These are phyloP conservation scores for Eimeria tenella DNA, from an alignment of 169 alveolate genomes.

Conservation along the genomic window DNA sequence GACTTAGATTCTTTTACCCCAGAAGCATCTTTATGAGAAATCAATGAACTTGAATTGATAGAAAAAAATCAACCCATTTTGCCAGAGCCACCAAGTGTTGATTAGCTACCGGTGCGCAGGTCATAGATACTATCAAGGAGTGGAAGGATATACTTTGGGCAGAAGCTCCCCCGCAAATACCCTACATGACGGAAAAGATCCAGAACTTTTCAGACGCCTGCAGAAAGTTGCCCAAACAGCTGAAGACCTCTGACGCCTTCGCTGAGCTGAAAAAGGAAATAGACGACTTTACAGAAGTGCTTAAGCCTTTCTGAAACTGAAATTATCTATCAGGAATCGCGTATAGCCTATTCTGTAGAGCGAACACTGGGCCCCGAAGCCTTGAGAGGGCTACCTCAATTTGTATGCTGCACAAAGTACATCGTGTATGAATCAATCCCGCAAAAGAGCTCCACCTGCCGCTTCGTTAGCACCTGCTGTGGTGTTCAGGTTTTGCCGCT, in stretches of 20 bases:
- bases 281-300: conserved; percentile 90
- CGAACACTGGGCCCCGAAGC: too few species aligned
- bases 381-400: too few species aligned
- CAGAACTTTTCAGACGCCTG: conserved; percentile 90
- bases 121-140: conserved; percentile 92
- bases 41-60: too few species aligned
- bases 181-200: conserved; percentile 89
- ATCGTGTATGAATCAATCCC: too few species aligned
- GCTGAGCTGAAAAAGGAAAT: conserved; percentile 94
- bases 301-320: background rate
- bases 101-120: conserved; percentile 78
- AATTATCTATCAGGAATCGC: background rate
- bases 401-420: too few species aligned
- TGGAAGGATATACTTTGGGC: conserved; percentile 95
- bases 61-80: too few species aligned
- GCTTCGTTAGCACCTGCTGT: too few species aligned
- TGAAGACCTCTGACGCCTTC: conserved; percentile 96
- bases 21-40: background rate
- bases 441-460: too few species aligned
- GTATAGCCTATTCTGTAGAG: too few species aligned
- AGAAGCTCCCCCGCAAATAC: conserved; percentile 93
- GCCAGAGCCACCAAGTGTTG: too few species aligned
- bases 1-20: background rate
- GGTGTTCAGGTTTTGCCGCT: conserved; percentile 89
- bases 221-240: conserved; percentile 95